phyloP scores from a whole-genome alignment of 495 filamentous ascomycete species.

The Aspergillus sclerotiicarbonarius region DNA sequence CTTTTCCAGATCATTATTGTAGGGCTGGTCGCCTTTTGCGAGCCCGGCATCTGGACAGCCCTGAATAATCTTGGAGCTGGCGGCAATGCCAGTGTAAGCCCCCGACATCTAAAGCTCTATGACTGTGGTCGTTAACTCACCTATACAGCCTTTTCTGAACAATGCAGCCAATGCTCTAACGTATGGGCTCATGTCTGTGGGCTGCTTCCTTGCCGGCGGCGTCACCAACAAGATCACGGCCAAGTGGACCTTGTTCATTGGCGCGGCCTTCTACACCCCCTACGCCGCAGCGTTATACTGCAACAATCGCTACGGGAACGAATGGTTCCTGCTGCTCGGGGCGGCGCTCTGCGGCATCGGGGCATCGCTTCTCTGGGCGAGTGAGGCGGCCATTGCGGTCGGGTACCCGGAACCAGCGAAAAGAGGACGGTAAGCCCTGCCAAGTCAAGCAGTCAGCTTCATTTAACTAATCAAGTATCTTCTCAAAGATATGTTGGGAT shows the following conservation, averaged over 20 bases:
- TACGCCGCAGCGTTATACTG: slow-evolving; percentile 55
- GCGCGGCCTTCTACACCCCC: slow-evolving; percentile 52
- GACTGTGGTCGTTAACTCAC: too few species aligned
- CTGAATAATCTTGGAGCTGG: slow-evolving; percentile 56
- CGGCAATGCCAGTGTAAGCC: slow-evolving; percentile 37
- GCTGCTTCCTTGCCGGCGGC: slow-evolving; percentile 20
- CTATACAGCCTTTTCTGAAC: slow-evolving; percentile 43
- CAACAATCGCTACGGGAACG: slow-evolving; percentile 54
- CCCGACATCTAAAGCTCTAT: too few species aligned
- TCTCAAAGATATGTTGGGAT: too few species aligned
- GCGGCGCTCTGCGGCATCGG: slow-evolving; percentile 52
- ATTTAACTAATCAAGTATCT: too few species aligned
- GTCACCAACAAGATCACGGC: slow-evolving; percentile 41
- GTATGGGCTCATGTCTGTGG: slow-evolving; percentile 30
- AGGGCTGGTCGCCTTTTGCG: slow-evolving; percentile 52
- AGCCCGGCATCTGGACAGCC: slow-evolving; percentile 59
- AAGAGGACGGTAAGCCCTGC: slow-evolving; percentile 50
- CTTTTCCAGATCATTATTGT: slow-evolving; percentile 55
- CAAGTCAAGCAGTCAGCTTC: slow-evolving; percentile 55
- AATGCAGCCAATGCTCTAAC: slow-evolving; percentile 56
- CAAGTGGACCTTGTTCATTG: slow-evolving; percentile 48
- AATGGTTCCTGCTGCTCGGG: slow-evolving; percentile 56
- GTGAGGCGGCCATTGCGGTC: slow-evolving; percentile 53
- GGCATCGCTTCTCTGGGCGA: slow-evolving; percentile 53
- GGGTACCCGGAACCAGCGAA: slow-evolving; percentile 54